Conservation (phyloP, 139 green algal species). For the Closterium sp. region DNA sequence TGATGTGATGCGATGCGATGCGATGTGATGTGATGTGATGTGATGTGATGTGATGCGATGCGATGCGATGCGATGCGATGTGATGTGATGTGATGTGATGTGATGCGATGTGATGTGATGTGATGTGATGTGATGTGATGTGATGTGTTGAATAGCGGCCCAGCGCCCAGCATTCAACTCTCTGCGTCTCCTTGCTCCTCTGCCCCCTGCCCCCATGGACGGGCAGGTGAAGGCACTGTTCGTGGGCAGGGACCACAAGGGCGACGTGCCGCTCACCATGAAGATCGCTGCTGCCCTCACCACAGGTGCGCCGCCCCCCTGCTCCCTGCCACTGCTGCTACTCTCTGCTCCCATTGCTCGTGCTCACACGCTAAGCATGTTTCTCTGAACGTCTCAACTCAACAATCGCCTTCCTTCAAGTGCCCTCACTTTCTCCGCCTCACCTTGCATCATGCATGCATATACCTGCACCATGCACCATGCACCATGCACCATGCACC, state of each 20-base stretch:
- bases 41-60: no score
- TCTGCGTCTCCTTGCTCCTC: no score
- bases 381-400: not conserved
- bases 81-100: no score
- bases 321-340: not conserved
- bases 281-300: slow-evolving; percentile 93
- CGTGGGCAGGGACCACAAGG: slow-evolving; percentile 77
- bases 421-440: not conserved
- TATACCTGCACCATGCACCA: not conserved
- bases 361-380: not conserved
- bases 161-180: no score
- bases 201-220: not conserved
- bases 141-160: no score
- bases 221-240: slow-evolving; percentile 71
- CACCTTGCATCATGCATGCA: not conserved
- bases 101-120: no score
- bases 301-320: slow-evolving; percentile 55
- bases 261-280: slow-evolving; percentile 74
- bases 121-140: no score
- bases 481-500: not conserved
- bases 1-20: no score
- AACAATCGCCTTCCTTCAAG: not conserved
- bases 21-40: no score
- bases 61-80: no score
- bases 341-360: not conserved